phyloP scores from a whole-genome alignment of 176 grass and related monocot genomes.

The Coix lacrymajobi region DNA sequence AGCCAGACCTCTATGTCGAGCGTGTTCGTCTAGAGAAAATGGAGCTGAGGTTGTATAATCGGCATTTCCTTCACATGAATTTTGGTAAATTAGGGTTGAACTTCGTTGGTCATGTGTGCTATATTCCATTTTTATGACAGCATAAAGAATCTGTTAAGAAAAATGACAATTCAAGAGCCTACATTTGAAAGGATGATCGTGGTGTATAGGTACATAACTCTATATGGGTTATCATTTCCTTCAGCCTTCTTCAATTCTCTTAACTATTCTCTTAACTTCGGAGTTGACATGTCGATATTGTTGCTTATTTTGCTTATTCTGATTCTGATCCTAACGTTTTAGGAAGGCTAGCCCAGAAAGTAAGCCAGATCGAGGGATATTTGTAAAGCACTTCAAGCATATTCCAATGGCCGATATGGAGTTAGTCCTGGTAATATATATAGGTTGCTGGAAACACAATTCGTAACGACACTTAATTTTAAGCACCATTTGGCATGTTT shows the following conservation, averaged over 20 bases:
- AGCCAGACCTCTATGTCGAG: constrained; percentile 60
- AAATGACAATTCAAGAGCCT: constrained; percentile 87
- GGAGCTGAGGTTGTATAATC: constrained; percentile 63
- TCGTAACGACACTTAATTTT: not conserved
- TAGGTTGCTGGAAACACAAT: not conserved
- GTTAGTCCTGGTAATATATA: constrained; percentile 71
- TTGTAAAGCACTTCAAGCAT: constrained; percentile 90
- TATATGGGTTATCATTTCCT: not conserved
- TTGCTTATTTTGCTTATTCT: no score
- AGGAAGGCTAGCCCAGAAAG: constrained; percentile 51
- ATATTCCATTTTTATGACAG: constrained; percentile 42
- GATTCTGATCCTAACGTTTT: constrained; percentile 19
- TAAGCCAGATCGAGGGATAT: constrained; percentile 67
- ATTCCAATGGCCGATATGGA: constrained; percentile 99
- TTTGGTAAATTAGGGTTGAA: constrained; percentile 2
- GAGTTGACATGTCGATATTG: not conserved
- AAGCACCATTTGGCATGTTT: not conserved
- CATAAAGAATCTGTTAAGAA: constrained; percentile 54
- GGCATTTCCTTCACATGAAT: not conserved
- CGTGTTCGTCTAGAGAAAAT: constrained; percentile 85
- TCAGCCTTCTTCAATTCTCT: not conserved
- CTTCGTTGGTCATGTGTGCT: constrained; percentile 7
- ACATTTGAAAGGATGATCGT: constrained; percentile 97
- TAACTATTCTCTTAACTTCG: no score
- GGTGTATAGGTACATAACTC: constrained; percentile 77